These are phyloP conservation scores for Sporothrix dimorphospora DNA, from an alignment of 2,329 filamentous ascomycete genomes.

Conservation along the genomic window DNA sequence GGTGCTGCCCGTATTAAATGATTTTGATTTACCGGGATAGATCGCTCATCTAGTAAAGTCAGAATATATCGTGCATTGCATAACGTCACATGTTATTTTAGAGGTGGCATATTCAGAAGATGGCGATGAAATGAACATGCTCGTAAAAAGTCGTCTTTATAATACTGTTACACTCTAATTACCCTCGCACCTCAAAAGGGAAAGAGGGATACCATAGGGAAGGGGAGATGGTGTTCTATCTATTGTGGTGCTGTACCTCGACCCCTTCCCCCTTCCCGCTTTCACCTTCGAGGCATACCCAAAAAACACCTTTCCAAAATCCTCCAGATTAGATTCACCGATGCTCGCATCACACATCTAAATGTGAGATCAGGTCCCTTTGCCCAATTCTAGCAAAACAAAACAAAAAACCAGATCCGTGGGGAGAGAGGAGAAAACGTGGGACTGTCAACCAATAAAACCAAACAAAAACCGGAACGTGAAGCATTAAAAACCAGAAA, in stretches of 20 bases:
- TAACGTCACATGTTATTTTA: not conserved
- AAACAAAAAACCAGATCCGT: not conserved
- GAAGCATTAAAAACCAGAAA: not conserved
- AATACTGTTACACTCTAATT: constrained; percentile 3
- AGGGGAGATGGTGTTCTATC: not conserved
- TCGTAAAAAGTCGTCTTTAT: constrained; percentile 9
- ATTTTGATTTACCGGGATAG: not conserved
- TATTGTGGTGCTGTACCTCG: not conserved
- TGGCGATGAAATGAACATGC: not conserved
- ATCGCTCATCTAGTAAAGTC: too few relatives aligned
- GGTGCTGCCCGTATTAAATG: too few relatives aligned
- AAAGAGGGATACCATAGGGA: not conserved
- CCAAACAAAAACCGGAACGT: not conserved
- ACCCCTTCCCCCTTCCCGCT: not conserved
- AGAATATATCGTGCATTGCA: not conserved
- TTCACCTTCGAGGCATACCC: not conserved
- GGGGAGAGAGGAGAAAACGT: not conserved
- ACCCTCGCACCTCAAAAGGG: not conserved
- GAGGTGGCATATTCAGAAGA: not conserved
- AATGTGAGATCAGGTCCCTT: not conserved
- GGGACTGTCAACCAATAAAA: not conserved
- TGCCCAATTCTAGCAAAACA: not conserved
- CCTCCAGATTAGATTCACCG: not conserved
- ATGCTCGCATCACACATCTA: not conserved
- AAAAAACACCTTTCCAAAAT: not conserved